Evolutionary conservation across 208 protist species (phyloP).

Genomic region (Tritrichomonas musculus): DNA sequence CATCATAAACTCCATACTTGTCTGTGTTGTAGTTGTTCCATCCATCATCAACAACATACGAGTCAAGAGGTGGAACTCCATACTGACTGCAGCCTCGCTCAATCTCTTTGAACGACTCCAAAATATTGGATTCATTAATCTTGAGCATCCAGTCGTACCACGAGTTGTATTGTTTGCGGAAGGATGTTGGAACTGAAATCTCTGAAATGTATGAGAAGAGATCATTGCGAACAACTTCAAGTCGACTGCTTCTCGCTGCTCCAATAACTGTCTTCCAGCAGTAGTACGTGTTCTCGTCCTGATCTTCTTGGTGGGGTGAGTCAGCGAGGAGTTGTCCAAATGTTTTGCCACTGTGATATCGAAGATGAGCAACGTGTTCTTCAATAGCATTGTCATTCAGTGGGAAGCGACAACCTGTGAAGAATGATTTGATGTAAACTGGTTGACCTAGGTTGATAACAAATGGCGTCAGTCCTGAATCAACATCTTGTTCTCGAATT

Average conservation of each 20-base stretch:
- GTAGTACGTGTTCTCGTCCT: not conserved
- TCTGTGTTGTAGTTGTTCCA: constrained; percentile 24
- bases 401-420: not conserved
- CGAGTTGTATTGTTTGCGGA: constrained; percentile 5
- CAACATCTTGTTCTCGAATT: not conserved
- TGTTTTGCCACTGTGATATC: not conserved
- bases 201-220: not conserved
- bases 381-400: not conserved
- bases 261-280: constrained; percentile 18
- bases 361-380: not conserved
- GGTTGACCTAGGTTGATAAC: not conserved
- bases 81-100: not conserved
- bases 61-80: not conserved
- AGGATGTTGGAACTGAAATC: not conserved
- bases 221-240: constrained; percentile 3
- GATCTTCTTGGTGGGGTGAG: no score
- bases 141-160: not conserved
- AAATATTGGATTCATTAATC: not conserved
- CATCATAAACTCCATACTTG: not conserved
- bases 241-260: not conserved
- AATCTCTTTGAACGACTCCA: not conserved
- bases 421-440: not conserved
- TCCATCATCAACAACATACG: constrained; percentile 20
- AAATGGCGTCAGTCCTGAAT: not conserved
- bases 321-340: not conserved